These are phyloP conservation scores for Trichomonas vaginalis DNA, from an alignment of 208 protist species.

Conservation along the genomic window DNA sequence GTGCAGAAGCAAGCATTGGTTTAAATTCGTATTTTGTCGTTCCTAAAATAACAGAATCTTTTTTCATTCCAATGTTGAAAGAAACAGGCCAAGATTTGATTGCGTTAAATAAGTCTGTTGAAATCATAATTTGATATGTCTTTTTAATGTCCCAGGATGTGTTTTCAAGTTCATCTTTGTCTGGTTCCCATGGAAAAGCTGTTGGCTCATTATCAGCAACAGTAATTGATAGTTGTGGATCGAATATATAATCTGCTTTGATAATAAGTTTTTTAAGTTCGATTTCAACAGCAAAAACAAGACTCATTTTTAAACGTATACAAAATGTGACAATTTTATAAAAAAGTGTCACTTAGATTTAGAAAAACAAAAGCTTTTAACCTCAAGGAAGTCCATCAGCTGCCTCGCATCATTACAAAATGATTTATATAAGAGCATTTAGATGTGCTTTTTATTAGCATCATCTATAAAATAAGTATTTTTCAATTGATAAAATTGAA, in stretches of 20 bases:
- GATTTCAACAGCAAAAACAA: conserved; percentile 3
- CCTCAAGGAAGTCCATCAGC: too few relatives aligned
- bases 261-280: not conserved
- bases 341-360: too few relatives aligned
- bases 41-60: not conserved
- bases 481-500: too few relatives aligned
- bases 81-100: not conserved
- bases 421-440: too few relatives aligned
- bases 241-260: too few relatives aligned
- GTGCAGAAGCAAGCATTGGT: not conserved
- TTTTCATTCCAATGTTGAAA: not conserved
- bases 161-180: not conserved
- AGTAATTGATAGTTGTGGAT: not conserved
- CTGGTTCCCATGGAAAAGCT: not conserved
- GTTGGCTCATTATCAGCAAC: not conserved
- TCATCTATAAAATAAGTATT: too few relatives aligned
- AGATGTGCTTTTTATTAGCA: too few relatives aligned
- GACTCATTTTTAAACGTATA: not conserved
- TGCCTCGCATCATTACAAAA: too few relatives aligned
- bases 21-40: not conserved
- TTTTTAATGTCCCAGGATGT: not conserved
- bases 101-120: not conserved
- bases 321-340: not conserved
- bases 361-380: too few relatives aligned
- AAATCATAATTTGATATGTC: not conserved